These are phyloP conservation scores for Venturia oleaginea DNA, from an alignment of 2,329 filamentous ascomycete species.

Conservation along the genomic window DNA sequence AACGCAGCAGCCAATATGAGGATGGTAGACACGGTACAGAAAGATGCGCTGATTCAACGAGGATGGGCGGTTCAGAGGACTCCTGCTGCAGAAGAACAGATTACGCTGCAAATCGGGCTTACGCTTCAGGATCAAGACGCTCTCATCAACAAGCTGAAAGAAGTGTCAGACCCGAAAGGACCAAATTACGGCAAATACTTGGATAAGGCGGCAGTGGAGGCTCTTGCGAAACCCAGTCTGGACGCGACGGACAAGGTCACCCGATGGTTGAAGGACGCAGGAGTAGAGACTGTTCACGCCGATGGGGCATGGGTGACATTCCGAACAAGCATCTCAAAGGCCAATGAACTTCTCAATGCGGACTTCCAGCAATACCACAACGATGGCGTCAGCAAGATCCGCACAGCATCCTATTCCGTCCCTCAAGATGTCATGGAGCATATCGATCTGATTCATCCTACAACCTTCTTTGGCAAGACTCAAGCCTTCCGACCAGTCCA, in stretches of 20 bases:
- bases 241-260: slow-evolving; percentile 30
- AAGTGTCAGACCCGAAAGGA: slow-evolving; percentile 39
- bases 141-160: slow-evolving; percentile 31
- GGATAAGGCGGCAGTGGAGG: slow-evolving; percentile 33
- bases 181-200: slow-evolving; percentile 42
- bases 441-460: slow-evolving; percentile 57
- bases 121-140: slow-evolving; percentile 24
- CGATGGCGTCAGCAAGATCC: slow-evolving; percentile 37
- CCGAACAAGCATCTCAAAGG: slow-evolving; percentile 30
- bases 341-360: slow-evolving; percentile 40
- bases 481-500: slow-evolving; percentile 8
- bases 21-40: slow-evolving; percentile 10
- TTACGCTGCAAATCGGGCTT: slow-evolving; percentile 25
- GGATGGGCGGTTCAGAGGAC: slow-evolving; percentile 9
- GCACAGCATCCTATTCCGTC: slow-evolving; percentile 52
- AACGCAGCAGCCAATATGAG: slow-evolving; percentile 12
- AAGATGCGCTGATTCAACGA: slow-evolving; percentile 4
- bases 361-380: slow-evolving; percentile 38
- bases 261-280: slow-evolving; percentile 36
- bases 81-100: slow-evolving; percentile 16
- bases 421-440: slow-evolving; percentile 45
- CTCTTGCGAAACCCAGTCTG: slow-evolving; percentile 33
- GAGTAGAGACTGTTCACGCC: slow-evolving; percentile 24
- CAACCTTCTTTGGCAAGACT: slow-evolving; percentile 33
- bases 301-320: slow-evolving; percentile 37